Percentiles rank a stretch among this genome's conserved stretches.
These are phyloP conservation scores for Yamadazyma sp. DNA, from an alignment of 805 yeast genomes.

Conservation along the genomic window DNA sequence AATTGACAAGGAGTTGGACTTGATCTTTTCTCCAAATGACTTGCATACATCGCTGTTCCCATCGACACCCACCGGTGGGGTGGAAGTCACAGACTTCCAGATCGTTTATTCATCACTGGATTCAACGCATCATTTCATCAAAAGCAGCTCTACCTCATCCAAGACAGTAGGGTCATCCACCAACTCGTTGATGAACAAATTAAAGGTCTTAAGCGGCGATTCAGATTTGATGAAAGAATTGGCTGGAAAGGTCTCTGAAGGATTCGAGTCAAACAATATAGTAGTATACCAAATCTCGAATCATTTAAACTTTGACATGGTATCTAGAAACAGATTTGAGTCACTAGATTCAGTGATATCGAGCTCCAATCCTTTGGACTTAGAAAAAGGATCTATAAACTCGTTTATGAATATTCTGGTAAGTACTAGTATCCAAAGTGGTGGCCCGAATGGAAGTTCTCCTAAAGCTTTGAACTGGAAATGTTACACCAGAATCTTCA, in stretches of 20 bases:
- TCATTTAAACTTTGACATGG: constrained; percentile 17
- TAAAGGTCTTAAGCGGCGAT: constrained; percentile 5
- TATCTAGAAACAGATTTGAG: constrained; percentile 10
- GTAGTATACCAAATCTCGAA: constrained; percentile 24
- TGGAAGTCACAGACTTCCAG: constrained; percentile 8
- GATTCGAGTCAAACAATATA: constrained; percentile 13
- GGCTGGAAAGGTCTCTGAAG: constrained; percentile 2
- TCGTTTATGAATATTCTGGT: constrained; percentile 26
- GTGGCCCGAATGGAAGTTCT: too few relatives aligned
- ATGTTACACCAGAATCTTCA: constrained; percentile 25
- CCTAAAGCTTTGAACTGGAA: constrained; percentile 26
- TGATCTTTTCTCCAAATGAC: constrained; percentile 27
- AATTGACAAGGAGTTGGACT: constrained; percentile 27
- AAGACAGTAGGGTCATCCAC: constrained; percentile 1
- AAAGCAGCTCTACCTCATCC: not conserved
- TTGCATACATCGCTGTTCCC: constrained; percentile 7
- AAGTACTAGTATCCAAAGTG: too few relatives aligned
- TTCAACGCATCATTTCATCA: constrained; percentile 13
- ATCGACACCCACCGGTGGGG: not conserved
- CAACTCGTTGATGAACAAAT: constrained; percentile 5
- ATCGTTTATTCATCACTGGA: constrained; percentile 7
- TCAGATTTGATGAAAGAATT: constrained; percentile 1
- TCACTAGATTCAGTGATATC: constrained; percentile 15
- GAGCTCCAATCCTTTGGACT: constrained; percentile 17
- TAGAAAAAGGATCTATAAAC: constrained; percentile 24